These are phyloP conservation scores for Aristolochia fimbriata DNA, from an alignment of 164 flowering plant genomes.

Conservation along the genomic window DNA sequence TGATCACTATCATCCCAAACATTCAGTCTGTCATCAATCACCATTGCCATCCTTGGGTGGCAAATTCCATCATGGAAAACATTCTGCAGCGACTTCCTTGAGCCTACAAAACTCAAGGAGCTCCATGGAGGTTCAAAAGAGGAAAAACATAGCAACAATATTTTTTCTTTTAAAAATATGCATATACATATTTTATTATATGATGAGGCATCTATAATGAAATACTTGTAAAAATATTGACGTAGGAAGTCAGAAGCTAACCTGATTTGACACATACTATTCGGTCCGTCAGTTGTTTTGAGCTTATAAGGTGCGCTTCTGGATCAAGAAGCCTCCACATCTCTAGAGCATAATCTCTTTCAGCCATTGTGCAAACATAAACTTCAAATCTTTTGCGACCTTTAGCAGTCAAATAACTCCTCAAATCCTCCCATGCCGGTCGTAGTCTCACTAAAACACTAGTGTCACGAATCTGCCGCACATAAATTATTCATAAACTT, in stretches of 20 bases:
- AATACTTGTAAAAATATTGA: background rate
- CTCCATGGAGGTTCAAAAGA: background rate
- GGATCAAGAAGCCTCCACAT: conserved; percentile 99
- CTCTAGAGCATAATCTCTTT: conserved; percentile 95
- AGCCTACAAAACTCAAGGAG: conserved; percentile 30
- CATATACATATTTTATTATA: background rate
- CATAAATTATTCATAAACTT: background rate
- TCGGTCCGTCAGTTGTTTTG: conserved; percentile 65
- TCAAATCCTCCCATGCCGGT: conserved; percentile 97
- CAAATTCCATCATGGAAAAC: conserved; percentile 78
- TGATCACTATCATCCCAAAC: conserved; percentile 99
- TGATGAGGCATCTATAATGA: background rate
- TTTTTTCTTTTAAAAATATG: background rate
- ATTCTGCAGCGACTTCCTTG: conserved; percentile 70
- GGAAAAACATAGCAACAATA: background rate
- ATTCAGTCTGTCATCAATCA: conserved; percentile 89
- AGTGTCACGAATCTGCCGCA: conserved; percentile 77
- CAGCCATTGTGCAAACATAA: conserved; percentile 98
- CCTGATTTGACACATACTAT: conserved; percentile 96
- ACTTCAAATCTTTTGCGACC: conserved; percentile 97
- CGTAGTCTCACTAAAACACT: conserved; percentile 95
- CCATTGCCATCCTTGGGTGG: conserved; percentile 99
- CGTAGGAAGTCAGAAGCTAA: conserved; percentile 8
- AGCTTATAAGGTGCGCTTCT: conserved; percentile 61
- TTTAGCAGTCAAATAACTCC: conserved; percentile 86